Conservation (phyloP, 2,329 filamentous ascomycete genomes). For the Paecilomyces sp. region DNA sequence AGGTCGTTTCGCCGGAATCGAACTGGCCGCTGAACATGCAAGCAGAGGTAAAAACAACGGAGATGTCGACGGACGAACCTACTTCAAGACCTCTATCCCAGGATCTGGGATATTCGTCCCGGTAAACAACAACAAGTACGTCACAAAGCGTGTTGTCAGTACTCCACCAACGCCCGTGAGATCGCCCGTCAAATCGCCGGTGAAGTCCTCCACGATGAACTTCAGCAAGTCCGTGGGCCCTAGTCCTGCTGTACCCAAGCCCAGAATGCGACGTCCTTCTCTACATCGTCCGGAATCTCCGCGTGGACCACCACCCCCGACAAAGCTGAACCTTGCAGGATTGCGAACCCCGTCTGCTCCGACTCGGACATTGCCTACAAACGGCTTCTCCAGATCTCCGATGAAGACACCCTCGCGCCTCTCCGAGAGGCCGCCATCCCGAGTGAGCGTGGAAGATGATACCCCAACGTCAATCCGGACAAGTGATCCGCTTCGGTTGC, state of each 20-base stretch:
- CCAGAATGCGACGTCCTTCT: constrained; percentile 60
- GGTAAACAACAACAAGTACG: constrained; percentile 62
- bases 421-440: constrained; percentile 32
- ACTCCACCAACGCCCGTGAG: constrained; percentile 65
- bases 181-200: constrained; percentile 39
- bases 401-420: constrained; percentile 30
- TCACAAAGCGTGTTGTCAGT: constrained; percentile 56
- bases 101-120: constrained; percentile 93
- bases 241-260: constrained; percentile 54
- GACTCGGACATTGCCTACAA: constrained; percentile 19
- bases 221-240: constrained; percentile 87
- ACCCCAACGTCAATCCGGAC: constrained; percentile 20
- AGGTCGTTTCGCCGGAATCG: constrained; percentile 86
- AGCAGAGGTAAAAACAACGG: constrained; percentile 87
- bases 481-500: constrained; percentile 18
- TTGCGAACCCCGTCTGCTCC: constrained; percentile 50
- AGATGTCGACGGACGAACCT: constrained; percentile 78
- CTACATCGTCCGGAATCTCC: constrained; percentile 87
- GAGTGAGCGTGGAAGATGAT: constrained; percentile 32
- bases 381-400: constrained; percentile 41
- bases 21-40: constrained; percentile 75
- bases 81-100: constrained; percentile 72
- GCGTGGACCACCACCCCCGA: constrained; percentile 51
- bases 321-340: constrained; percentile 47
- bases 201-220: constrained; percentile 49